Percentiles rank a stretch among this genome's conserved stretches.
Conservation (phyloP, 176 grass and related monocot species). For the Musa schizocarpa region DNA sequence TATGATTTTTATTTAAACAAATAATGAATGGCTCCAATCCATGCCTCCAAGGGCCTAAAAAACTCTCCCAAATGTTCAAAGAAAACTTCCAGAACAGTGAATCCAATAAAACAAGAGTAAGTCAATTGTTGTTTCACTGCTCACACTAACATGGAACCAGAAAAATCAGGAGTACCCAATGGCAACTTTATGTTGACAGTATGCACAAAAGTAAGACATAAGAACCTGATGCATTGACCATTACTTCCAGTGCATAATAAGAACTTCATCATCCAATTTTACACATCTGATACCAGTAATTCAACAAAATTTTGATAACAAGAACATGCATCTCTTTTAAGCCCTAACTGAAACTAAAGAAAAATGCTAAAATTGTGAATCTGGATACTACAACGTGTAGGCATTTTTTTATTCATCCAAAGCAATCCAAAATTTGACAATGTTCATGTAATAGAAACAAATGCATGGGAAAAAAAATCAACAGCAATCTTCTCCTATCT, state of each 20-base stretch:
- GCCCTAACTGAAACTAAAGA: neutral
- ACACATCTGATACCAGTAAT: neutral
- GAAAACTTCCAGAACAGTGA: neutral
- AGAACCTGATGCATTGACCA: neutral
- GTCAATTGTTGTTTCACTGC: neutral
- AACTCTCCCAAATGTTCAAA: neutral
- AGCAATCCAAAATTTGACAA: neutral
- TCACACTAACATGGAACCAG: neutral
- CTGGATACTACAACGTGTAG: neutral
- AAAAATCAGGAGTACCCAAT: neutral
- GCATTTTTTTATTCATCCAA: neutral
- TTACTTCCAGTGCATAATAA: neutral
- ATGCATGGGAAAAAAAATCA: too few species aligned
- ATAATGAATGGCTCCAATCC: too few species aligned
- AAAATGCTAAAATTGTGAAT: neutral
- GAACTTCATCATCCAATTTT: neutral
- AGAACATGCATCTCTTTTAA: neutral
- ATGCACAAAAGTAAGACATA: neutral
- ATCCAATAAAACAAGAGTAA: neutral
- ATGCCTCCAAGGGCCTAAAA: neutral
- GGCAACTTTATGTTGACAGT: neutral
- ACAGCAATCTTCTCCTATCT: too few species aligned
- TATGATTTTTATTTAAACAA: neutral
- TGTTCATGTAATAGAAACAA: too few species aligned
- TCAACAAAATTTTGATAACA: neutral